Base-by-base conservation (phyloP, 495 filamentous ascomycete species). In the Saxispiralis lemnorum region DNA sequence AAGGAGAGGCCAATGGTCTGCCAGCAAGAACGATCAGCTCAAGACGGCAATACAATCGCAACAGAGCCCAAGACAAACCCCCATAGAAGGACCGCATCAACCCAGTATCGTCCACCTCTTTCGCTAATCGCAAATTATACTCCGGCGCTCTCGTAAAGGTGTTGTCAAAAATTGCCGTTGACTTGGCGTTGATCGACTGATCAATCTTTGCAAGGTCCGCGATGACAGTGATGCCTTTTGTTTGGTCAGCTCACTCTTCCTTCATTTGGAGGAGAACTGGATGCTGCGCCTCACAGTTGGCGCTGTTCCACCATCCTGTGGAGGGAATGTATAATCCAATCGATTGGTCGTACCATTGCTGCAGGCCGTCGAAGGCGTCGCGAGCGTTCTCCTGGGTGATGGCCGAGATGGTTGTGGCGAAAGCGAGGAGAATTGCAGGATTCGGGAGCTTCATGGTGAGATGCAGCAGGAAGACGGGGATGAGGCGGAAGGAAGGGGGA, bases 231-330 rank as follows among this genome's bases (percentile, higher is more conserved):
- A 51, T 11, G 38, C 46, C 45, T 48, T n/a, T 17, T 15, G 6
- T 19, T n/a, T 31, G 7, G 30, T 51, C 10, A 43, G 44, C 14
- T 17, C 15, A 12, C 24, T 7, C 19, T 10, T 11, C 30, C 6
- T 14, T 4, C 16, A 10, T 5, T 13, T 12, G 24, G 24, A 9
- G 24, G 9, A 28, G 24, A 9, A 9, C 24, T 4, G 24, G 24
- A 9, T 28, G 24, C n/a, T n/a, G 24, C 5, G 24, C 24, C 4
- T 4, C 9, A 46, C 47, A 51, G 28, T 55, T 52, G 2, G 52
- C 52, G 11, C 30, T 38, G 38, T 51, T 55, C 52, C 52, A 51
- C 47, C 47, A 52, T 24, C 37, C 48, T 15, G 52, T 45, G 1
- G 35, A 45, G 14, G 47, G 47, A 13, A 51, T 43, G 41, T 45